These are phyloP conservation scores for Platismatia glauca DNA, from an alignment of 495 filamentous ascomycete genomes.

Conservation along the genomic window DNA sequence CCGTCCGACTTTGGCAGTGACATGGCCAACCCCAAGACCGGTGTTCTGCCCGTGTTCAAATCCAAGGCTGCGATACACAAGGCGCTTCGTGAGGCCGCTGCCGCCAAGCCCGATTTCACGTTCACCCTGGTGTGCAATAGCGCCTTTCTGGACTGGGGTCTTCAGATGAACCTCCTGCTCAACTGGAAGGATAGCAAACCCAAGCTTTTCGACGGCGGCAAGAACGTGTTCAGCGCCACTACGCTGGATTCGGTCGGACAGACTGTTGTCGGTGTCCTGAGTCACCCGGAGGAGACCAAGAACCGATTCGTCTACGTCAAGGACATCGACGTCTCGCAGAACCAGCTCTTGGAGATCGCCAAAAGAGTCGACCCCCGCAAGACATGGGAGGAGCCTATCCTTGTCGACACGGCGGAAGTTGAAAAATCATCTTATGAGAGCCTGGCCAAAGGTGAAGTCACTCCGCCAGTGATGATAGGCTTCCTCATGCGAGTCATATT, in stretches of 20 bases:
- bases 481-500: slow-evolving; percentile 34
- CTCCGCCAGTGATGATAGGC: slow-evolving; percentile 25
- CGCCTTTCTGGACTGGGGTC: slow-evolving; percentile 44
- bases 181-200: slow-evolving; percentile 37
- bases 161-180: slow-evolving; percentile 32
- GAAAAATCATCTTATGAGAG: background rate
- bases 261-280: slow-evolving; percentile 40
- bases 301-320: slow-evolving; percentile 44
- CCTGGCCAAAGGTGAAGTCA: slow-evolving; percentile 30
- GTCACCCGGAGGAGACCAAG: slow-evolving; percentile 43
- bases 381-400: slow-evolving; percentile 22
- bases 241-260: slow-evolving; percentile 40
- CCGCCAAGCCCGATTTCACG: slow-evolving; percentile 30
- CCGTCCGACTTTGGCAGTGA: slow-evolving; percentile 56
- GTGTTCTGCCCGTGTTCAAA: slow-evolving; percentile 34
- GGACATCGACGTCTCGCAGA: slow-evolving; percentile 45
- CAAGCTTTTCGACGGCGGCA: slow-evolving; percentile 45
- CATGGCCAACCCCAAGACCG: slow-evolving; percentile 32
- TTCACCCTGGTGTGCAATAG: slow-evolving; percentile 47
- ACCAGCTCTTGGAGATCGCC: slow-evolving; percentile 43
- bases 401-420: slow-evolving; percentile 32
- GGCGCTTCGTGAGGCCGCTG: slow-evolving; percentile 36
- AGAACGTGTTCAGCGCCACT: slow-evolving; percentile 39
- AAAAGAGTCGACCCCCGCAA: slow-evolving; percentile 36
- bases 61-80: slow-evolving; percentile 43